These are phyloP conservation scores for Beta vulgaris DNA, from an alignment of 148 eudicot species.

Conservation along the genomic window DNA sequence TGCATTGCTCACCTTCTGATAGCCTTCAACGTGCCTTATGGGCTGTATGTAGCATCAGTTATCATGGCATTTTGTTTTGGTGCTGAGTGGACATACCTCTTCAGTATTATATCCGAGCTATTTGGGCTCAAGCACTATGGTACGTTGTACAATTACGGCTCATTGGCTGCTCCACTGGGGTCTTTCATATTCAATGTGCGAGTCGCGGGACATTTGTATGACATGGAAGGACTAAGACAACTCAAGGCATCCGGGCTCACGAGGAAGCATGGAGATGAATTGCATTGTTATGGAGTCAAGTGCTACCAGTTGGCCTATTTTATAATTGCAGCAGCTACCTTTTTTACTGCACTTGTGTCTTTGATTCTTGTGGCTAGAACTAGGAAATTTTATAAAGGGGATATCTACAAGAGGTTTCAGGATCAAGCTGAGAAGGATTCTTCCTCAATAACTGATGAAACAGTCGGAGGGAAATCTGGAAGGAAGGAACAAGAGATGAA, in stretches of 20 bases:
- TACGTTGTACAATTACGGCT: conserved; percentile 32
- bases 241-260: conserved; percentile 23
- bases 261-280: conserved; percentile 25
- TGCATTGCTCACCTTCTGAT: conserved; percentile 33
- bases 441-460: conserved; percentile 2
- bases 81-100: conserved; percentile 32
- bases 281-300: conserved; percentile 26
- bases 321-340: conserved; percentile 22
- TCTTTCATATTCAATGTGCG: conserved; percentile 32
- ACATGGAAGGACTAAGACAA: conserved; percentile 28
- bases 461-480: not conserved
- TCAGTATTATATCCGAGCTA: conserved; percentile 28
- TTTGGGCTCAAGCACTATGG: conserved; percentile 38
- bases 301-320: conserved; percentile 32
- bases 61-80: conserved; percentile 34
- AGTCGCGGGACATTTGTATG: conserved; percentile 33
- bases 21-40: conserved; percentile 30
- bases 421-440: not conserved
- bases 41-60: conserved; percentile 30
- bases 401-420: conserved; percentile 29
- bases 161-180: conserved; percentile 30
- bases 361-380: conserved; percentile 33
- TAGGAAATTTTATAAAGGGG: conserved; percentile 28
- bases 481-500: conserved; percentile 10
- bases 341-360: conserved; percentile 24